Conservation (phyloP, 2,329 filamentous ascomycete species). For the Aspergillus sp. region DNA sequence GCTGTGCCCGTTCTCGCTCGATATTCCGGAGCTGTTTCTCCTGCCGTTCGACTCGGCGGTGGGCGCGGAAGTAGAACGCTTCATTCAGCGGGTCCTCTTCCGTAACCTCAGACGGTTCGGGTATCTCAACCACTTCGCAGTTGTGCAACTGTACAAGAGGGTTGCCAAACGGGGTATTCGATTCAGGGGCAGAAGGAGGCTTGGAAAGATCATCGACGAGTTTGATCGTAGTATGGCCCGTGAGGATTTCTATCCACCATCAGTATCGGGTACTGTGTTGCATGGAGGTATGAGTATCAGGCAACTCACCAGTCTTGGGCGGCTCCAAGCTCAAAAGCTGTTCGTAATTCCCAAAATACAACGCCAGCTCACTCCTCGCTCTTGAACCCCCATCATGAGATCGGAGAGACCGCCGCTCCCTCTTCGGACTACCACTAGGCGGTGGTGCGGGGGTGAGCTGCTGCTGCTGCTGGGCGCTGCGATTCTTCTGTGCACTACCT, state of each 20-base stretch:
- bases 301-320: constrained; percentile 65
- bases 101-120: constrained; percentile 19
- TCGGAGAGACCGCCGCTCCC: constrained; percentile 70
- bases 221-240: constrained; percentile 67
- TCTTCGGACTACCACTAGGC: background rate
- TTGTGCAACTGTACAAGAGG: constrained; percentile 34
- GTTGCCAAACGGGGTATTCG: constrained; percentile 28
- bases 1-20: constrained; percentile 61
- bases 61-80: constrained; percentile 52
- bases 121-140: constrained; percentile 41
- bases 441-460: constrained; percentile 1
- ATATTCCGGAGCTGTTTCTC: constrained; percentile 66
- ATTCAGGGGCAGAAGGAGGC: constrained; percentile 20
- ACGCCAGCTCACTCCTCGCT: constrained; percentile 85
- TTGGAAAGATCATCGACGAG: constrained; percentile 57
- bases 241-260: constrained; percentile 59
- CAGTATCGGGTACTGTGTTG: background rate
- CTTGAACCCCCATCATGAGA: constrained; percentile 77
- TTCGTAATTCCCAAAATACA: constrained; percentile 92
- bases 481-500: constrained; percentile 5
- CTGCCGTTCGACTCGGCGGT: constrained; percentile 58
- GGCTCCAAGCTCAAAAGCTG: constrained; percentile 84
- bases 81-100: constrained; percentile 53
- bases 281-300: background rate
- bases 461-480: background rate